Evolutionary conservation across 2,329 filamentous ascomycete species (phyloP), one percentile per base, ranked within the genome.

Genomic region (Cercospora sp.): DNA sequence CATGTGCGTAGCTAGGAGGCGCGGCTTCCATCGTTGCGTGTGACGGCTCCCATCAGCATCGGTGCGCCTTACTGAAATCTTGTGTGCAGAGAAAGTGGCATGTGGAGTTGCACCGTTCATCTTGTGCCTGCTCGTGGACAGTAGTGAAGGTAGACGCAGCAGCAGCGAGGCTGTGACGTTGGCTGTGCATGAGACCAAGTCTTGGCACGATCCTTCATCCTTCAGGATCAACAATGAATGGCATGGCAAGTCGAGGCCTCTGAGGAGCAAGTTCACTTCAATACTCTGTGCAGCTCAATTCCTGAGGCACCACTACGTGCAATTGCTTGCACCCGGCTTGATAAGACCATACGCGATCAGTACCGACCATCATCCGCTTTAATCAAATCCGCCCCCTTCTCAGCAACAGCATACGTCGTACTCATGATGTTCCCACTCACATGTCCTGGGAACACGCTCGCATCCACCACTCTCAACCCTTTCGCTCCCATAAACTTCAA

Each of bases 1-100:
- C 86, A 58, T 81, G 82, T 73, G 87, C 82, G 75, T 89, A 89
- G n/a, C 86, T 86, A 4, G 87, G 87, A 32, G 86, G 85, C 62
- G 85, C 81, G 61, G 85, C 82, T 73, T 88, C 86, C 85, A 88
- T 88, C 30, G 16, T 55, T 3, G 28, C 3, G 55, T 2, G 55
- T 3, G n/a, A 21, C 8, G 5, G 26, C 16, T 21, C 6, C 28
- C 28, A 59, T 59, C 32, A 59, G 30, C n/a, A 28, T 37, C n/a
- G 4, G 8, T 37, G n/a, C 12, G 12, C 8, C 16, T 12, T 59
- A 5, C 21, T 8, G 18, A 59, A 4, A n/a, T 12, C 32, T 37
- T 18, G 7, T 4, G 55, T 21, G 28, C 16, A 24, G 28, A 32
- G 55, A 59, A 32, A 1, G 10, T 59, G n/a, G 18, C 28, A 32